Base-by-base conservation (phyloP, 192 early-diverging fungal genomes). In the Chytriomyces hyalinus region DNA sequence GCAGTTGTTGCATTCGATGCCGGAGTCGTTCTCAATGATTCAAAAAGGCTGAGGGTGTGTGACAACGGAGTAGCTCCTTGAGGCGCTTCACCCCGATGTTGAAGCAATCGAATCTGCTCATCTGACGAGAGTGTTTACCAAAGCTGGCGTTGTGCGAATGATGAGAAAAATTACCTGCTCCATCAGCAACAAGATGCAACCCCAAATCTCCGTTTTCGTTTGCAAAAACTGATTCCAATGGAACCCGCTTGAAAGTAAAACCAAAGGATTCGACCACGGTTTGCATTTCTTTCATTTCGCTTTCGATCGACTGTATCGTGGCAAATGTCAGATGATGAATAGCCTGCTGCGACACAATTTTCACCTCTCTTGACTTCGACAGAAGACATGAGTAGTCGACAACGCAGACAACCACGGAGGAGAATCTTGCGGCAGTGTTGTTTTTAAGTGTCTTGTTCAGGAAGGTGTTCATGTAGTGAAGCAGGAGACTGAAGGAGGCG, bases 391-490 rank as follows among this genome's bases (percentile, higher is more conserved):
- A 86, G 67, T 93, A 91, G 76, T 97, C 94, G 65, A 97, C 84
- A 62, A 95, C 92, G 49, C 94, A 96, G 6, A 93, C 87, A 15
- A 89, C 80, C 22, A 93, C 77, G 17, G 85, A 82, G 3, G 84
- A 78, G 77, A 93, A 93, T 15, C 86, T 79, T 24, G 85, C 22
- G 6, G 49, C 17, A 6, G 57, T 83, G 36, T 87, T 82, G 46
- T 93, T 36, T 11, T 45, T 69, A 1, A 59, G 51, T 17, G 24
- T 60, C 20, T 43, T 46, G 46, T 63, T 51, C 26, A 70, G 57
- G 63, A 65, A 78, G 6, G 1, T 49, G 57, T 46, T 20, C 11
- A 78, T 15, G 45, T 51, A 65, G 22, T 61, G 47, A 11, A 78
- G 5, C 15, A 78, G 67, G 10, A 78, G 65, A 36, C 73, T 74